phyloP scores from a whole-genome alignment of 1,284 basidiomycete genomes.

The Anthracocystis walkeri region DNA sequence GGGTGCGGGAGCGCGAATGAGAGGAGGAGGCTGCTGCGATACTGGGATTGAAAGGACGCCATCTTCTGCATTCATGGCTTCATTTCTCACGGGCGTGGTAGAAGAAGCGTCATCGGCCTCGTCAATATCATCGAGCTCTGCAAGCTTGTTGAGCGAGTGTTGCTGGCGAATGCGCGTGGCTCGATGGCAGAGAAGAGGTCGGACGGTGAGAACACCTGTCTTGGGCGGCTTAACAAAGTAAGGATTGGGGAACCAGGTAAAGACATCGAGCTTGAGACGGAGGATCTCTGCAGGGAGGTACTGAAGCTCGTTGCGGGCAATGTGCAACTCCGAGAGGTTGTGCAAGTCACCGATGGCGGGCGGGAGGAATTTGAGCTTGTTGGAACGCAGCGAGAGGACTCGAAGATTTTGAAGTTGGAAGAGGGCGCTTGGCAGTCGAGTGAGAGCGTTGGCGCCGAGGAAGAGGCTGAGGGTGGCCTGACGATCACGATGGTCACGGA shows the following conservation, averaged over 20 bases:
- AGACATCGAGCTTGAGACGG: constrained; percentile 58
- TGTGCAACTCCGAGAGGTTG: constrained; percentile 62
- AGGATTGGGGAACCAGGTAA: constrained; percentile 65
- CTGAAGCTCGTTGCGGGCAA: constrained; percentile 59
- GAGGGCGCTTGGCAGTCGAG: constrained; percentile 61
- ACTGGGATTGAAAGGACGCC: neutral
- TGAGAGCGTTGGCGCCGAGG: constrained; percentile 56
- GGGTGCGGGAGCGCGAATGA: constrained; percentile 31
- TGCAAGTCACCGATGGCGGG: constrained; percentile 63
- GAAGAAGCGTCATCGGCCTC: constrained; percentile 30
- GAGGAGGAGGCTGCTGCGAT: constrained; percentile 39
- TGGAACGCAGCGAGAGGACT: constrained; percentile 65
- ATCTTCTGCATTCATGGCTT: neutral
- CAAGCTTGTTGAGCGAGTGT: constrained; percentile 16
- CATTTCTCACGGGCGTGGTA: constrained; percentile 27
- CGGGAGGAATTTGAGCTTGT: constrained; percentile 61
- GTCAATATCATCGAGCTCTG: constrained; percentile 26
- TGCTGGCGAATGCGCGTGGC: constrained; percentile 22
- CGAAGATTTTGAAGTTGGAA: constrained; percentile 64
- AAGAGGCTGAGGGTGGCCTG: constrained; percentile 53
- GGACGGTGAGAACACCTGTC: constrained; percentile 34
- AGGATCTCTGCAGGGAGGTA: constrained; percentile 66
- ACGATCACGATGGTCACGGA: constrained; percentile 42
- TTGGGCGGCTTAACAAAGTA: constrained; percentile 51
- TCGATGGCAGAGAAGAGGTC: constrained; percentile 35